Conservation (phyloP, 1,139 yeast species). For the Eremothecium cymbalariae region DNA sequence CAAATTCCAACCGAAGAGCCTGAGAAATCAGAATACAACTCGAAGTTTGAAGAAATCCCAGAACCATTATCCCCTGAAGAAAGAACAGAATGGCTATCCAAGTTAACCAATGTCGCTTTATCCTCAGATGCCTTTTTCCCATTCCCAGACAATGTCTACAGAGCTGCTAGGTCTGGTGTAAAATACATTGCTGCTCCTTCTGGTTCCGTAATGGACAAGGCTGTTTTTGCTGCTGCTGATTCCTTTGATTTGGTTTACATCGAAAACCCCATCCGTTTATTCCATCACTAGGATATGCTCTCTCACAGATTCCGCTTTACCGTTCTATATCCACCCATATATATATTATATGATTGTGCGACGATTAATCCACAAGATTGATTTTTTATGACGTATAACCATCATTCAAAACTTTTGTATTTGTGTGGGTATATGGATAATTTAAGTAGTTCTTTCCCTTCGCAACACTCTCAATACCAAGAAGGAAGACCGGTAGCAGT, state of each 20-base stretch:
- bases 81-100: constrained; percentile 76
- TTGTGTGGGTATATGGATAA: too few species aligned
- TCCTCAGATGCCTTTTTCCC: constrained; percentile 99
- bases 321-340: too few species aligned
- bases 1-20: constrained; percentile 91
- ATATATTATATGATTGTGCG: too few species aligned
- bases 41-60: constrained; percentile 79
- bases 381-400: too few species aligned
- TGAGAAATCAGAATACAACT: constrained; percentile 84
- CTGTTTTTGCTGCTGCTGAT: constrained; percentile 92
- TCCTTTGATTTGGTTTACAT: constrained; percentile 79
- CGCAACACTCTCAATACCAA: too few species aligned
- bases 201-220: constrained; percentile 97
- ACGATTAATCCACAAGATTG: too few species aligned
- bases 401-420: too few species aligned
- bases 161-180: constrained; percentile 95
- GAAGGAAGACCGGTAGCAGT: too few species aligned
- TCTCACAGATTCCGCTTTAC: too few species aligned
- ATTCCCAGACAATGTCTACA: constrained; percentile 97
- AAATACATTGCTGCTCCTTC: constrained; percentile 93
- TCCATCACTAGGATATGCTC: constrained; percentile 77
- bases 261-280: constrained; percentile 91
- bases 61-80: constrained; percentile 74
- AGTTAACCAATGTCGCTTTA: constrained; percentile 77
- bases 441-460: too few species aligned